Evolutionary conservation across 2,329 filamentous ascomycete species (phyloP), one percentile per base, ranked within the genome.

Genomic region (Pleurostoma richardsiae): DNA sequence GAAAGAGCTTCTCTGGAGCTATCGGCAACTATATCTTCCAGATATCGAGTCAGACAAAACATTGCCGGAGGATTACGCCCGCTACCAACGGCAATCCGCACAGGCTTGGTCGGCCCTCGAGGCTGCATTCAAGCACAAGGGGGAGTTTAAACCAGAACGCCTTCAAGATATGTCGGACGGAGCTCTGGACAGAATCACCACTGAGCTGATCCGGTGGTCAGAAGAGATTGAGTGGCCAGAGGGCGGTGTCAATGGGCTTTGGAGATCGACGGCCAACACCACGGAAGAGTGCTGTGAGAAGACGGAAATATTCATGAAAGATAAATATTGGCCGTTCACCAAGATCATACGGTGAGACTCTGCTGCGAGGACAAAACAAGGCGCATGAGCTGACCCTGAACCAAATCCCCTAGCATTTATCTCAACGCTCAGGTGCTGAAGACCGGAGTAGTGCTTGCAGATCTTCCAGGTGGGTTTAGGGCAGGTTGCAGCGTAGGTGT

Each of bases 61-160:
- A 1, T 47, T 53, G 4, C 49, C 49, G 7, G 49, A 54, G 7
- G 59, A 64, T 4, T 63, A 63, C 43, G 49, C 44, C 29, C 49
- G 49, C 4, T 59, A 54, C 27, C 49, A 56, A 45, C 45, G 53
- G 27, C 56, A 63, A 45, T 66, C 64, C 1, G 57, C 55, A n/a
- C 51, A 79, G 65, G 57, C 75, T 61, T 48, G 73, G 71, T 56
- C 58, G 56, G 54, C 68, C 53, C 44, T 69, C 29, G 43, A 62
- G 45, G 55, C 68, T 42, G 58, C 68, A 42, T 60, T 67, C 50
- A 48, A 54, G 6, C 60, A 66, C 44, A 51, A 61, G 27, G 31
- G 40, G 6, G 43, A 49, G 3, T 63, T 65, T 42, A 60, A 42
- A 10, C 49, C 55, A 31, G 39, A 45, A 0, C 50, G 56, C 29